Evolutionary conservation across 2,329 filamentous ascomycete species (phyloP), one percentile per base, ranked within the genome.

Genomic region (Apiospora rasikravindrae): DNA sequence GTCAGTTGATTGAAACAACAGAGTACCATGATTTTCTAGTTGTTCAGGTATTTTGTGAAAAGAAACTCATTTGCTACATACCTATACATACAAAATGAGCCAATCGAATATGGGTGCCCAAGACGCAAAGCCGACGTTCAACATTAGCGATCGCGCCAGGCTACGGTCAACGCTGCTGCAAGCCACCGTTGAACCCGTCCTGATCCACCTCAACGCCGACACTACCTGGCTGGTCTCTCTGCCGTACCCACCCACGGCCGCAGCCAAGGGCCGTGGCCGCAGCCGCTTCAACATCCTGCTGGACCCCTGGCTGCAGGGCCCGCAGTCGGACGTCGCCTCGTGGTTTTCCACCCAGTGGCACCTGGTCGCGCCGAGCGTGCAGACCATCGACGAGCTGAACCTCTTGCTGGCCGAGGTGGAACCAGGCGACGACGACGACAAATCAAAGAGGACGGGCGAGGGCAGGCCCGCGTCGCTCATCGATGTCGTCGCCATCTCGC

Each of bases 331-430:
- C 77, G 87, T 92, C 13, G 88, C 89, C 1, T 81, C 82, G 64
- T 92, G 90, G 88, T 92, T 93, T 79, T 89, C 87, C 69, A 88
- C 88, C 76, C 91, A 93, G 79, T 91, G 86, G 85, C 91, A 93
- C 77, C 84, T 87, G 1, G 84, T 84, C 0, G 79, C 86, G 70
- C 88, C 88, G 69, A 85, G 84, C 16, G 84, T 91, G 16, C 82
- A 86, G 76, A 89, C 83, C 13, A 85, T 92, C 19, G 81, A 79
- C 0, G 88, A 90, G 70, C 82, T 93, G 8, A 86, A 91, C 67
- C 82, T 82, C 2, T 74, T 88, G 37, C 83, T 90, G 24, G 77
- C 81, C 22, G 83, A 86, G 68, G 81, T 89, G 1, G 89, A 91
- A 77, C 78, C 68, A 26, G 73, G 67, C 1, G 66, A 33, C 8